These are phyloP conservation scores for Avicennia marina DNA, from an alignment of 257 asterid genomes.

Conservation along the genomic window DNA sequence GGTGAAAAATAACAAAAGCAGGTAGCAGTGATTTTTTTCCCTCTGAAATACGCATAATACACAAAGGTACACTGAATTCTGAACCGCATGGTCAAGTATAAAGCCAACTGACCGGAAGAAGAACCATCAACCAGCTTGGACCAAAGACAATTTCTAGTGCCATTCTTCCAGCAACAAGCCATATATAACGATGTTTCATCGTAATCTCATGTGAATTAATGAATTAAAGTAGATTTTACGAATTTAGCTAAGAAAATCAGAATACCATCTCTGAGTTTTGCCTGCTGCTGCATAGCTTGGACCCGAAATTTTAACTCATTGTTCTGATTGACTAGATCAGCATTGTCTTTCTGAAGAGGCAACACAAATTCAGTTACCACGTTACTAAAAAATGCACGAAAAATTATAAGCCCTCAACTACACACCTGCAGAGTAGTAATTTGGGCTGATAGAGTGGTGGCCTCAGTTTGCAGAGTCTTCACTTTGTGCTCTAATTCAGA, in stretches of 20 bases:
- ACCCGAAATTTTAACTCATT: conserved; percentile 80
- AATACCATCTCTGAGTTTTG: conserved; percentile 82
- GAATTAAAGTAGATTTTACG: not conserved
- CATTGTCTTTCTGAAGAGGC: conserved; percentile 53
- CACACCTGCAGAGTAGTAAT: conserved; percentile 66
- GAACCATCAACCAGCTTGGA: too few species aligned
- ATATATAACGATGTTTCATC: not conserved
- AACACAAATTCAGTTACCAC: conserved; percentile 5
- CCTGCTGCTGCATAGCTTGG: conserved; percentile 87
- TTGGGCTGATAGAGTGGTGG: conserved; percentile 71
- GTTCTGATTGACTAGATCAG: conserved; percentile 59
- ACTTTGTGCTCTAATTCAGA: conserved; percentile 92
- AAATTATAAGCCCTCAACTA: not conserved
- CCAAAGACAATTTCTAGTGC: too few species aligned
- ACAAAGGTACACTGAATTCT: too few species aligned
- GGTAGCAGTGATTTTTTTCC: too few species aligned
- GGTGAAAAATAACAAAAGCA: too few species aligned
- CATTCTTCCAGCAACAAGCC: too few species aligned
- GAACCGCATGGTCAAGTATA: too few species aligned
- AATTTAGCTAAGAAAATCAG: conserved; percentile 3
- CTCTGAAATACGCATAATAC: too few species aligned
- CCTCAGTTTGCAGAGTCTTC: conserved; percentile 73
- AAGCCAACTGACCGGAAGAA: too few species aligned
- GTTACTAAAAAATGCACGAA: not conserved
- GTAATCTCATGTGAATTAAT: not conserved